phyloP scores from a whole-genome alignment of 352 stramenopile species.

The Phytopythium litorale region DNA sequence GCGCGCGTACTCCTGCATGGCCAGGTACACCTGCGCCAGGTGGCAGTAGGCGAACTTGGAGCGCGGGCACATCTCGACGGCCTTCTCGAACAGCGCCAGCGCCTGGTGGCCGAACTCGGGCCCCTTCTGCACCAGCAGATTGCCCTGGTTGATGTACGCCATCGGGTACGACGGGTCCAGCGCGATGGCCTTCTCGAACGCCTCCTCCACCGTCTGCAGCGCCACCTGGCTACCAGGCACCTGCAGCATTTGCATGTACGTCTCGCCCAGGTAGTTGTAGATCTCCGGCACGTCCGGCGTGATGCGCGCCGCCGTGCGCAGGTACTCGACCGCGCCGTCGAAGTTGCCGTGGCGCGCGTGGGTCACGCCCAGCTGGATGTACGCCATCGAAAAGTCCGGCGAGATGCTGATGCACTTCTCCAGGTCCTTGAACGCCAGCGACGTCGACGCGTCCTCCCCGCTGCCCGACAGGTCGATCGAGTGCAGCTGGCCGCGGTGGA shows the following conservation, averaged over 20 bases:
- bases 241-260: conserved; percentile 83
- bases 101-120: conserved; percentile 66
- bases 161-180: conserved; percentile 81
- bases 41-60: conserved; percentile 86
- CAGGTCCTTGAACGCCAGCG: conserved; percentile 52
- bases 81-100: conserved; percentile 71
- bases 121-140: conserved; percentile 73
- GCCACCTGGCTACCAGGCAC: conserved; percentile 40
- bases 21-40: conserved; percentile 82
- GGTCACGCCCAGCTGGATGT: conserved; percentile 78
- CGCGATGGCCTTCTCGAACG: conserved; percentile 81
- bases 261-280: conserved; percentile 86
- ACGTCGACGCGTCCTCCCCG: conserved; percentile 51
- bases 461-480: conserved; percentile 65
- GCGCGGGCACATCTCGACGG: conserved; percentile 68
- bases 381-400: conserved; percentile 78
- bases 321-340: conserved; percentile 61
- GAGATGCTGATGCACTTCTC: conserved; percentile 67
- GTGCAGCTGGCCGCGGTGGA: conserved; percentile 79
- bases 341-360: conserved; percentile 73
- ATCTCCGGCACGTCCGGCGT: conserved; percentile 75
- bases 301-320: conserved; percentile 55
- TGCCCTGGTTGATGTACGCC: conserved; percentile 86
- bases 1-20: conserved; percentile 76
- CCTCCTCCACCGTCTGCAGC: conserved; percentile 56